Conservation (phyloP, 2,329 filamentous ascomycete genomes). For the Magnaporthiopsis rhizophila region DNA sequence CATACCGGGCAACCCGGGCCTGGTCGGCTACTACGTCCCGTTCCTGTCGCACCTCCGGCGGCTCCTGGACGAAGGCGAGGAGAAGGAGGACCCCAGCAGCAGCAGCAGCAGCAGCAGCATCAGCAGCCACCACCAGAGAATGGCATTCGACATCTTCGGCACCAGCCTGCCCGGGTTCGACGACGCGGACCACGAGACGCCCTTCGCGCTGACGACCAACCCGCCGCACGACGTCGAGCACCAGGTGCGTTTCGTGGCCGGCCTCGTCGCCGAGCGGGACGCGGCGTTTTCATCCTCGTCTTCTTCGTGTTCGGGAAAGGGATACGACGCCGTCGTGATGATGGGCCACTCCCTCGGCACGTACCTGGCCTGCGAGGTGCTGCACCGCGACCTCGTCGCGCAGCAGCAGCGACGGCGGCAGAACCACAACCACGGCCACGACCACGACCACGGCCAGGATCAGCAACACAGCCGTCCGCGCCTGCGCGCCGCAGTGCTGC, state of each 20-base stretch:
- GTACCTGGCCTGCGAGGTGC: conserved; percentile 63
- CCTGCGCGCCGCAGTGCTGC: conserved; percentile 48
- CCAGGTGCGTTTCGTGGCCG: conserved; percentile 40
- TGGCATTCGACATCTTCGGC: conserved; percentile 47
- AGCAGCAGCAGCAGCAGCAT: conserved; percentile 11
- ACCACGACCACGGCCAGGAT: too few species aligned
- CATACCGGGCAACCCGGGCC: conserved; percentile 68
- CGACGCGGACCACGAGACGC: conserved; percentile 39
- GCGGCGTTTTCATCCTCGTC: conserved; percentile 12
- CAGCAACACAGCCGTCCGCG: conserved; percentile 11
- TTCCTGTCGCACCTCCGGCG: conserved; percentile 54
- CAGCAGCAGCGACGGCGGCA: background rate
- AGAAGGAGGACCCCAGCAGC: conserved; percentile 1
- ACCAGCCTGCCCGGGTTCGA: conserved; percentile 51
- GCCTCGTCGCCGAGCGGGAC: conserved; percentile 23
- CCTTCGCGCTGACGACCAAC: conserved; percentile 29
- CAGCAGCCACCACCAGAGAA: too few species aligned
- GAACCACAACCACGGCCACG: background rate
- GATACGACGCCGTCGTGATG: conserved; percentile 50
- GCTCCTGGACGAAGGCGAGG: conserved; percentile 38
- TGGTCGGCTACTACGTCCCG: conserved; percentile 63
- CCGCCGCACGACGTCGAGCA: conserved; percentile 44
- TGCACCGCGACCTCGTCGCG: conserved; percentile 42
- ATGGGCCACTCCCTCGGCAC: conserved; percentile 69
- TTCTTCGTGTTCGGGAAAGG: background rate